Base-by-base conservation (phyloP, 306 rosid species). In the Gleditsia sinensis region DNA sequence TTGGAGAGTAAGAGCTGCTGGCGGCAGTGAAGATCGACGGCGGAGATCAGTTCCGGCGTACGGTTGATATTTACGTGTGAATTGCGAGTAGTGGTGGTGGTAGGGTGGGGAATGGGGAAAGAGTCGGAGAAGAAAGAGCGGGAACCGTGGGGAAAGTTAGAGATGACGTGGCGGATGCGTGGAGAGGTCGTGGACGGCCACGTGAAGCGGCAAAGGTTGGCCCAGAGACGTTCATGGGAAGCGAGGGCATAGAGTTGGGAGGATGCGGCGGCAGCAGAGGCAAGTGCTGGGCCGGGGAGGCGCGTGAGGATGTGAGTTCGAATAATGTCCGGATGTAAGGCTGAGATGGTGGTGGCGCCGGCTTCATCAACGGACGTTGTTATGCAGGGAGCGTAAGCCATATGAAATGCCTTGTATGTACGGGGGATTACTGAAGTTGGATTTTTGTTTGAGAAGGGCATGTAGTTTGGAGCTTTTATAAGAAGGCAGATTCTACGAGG, bases 141-240 rank as follows among this genome's bases (percentile, higher is more conserved):
- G 55, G 81, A 67, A 12, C 84, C 91, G 49, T 59, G 27, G 6
- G 92, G 88, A 72, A 90, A 82, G 6, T 71, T 48, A 20, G 83
- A 74, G 61, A 88, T 90, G 84, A 84, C 55, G 3, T 82, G 79
- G 39, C 33, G 45, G 28, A 90, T 75, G 24, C 86, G 86, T 59
- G 88, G 90, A 32, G 84, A 1, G 17, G 19, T 19, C 9, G 90
- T 92, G 69, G 96, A 92, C 0, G 95, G 96, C 98, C 98, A 92
- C 61, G 83, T 90, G 72, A 85, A 79, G 39, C 57, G 68, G 75
- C 96, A 92, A 39, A 84, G 63, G n/a, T 74, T 70, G 23, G 73
- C 56, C 94, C 98, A 92, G 33, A 92, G 89, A 3, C 20, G 39
- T 1, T 81, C 74, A 3, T 75, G 56, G 2, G 82, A 45, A 12